Evolutionary conservation across 306 rosid genomes (phyloP), one percentile per base, ranked within the genome.

Genomic region (Alnus glutinosa): DNA sequence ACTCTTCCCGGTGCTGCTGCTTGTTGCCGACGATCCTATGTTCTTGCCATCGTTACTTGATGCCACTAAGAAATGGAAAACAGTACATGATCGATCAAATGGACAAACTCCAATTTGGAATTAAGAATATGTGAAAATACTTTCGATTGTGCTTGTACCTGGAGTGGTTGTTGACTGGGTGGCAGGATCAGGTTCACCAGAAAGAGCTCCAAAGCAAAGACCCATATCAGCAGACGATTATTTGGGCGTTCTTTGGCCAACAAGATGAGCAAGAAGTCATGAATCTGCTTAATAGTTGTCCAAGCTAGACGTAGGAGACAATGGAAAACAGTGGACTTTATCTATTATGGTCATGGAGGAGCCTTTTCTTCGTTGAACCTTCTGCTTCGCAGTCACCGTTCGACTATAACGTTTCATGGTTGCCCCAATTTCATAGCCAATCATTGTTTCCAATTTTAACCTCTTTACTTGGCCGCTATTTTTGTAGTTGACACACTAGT

Each of bases 1-100:
- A 73, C 96, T 90, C 66, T 44, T 86, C 48, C 71, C 89, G 0
- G 75, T 78, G 46, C 88, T 89, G 85, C 93, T 87, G 81, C 71
- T 87, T 0, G 98, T 87, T 4, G 78, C 77, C 1, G 90, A 87
- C 14, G 80, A 81, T 46, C 66, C 90, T 5, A 68, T 72, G 62
- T 55, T 81, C 76, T 44, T 82, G 76, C 89, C 85, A 34, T 64
- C 70, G 23, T 74, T 78, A 49, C 84, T 82, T 8, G 89, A 71
- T 6, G 90, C 74, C 18, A 86, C 97, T 90, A 48, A 50, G 67
- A 77, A 69, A 84, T 52, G 49, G 66, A 62, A 51, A 32, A 30
- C 23, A 75, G 34, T 39, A 39, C 4, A 75, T 23, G 28, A 23
- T 23, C 2, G 36, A 74, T 67, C 44, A 39, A 5, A 39, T 39